Percentiles rank a stretch among this genome's conserved stretches.
phyloP scores from a whole-genome alignment of 2,329 filamentous ascomycete genomes.

The Aspergillus carbonarius region DNA sequence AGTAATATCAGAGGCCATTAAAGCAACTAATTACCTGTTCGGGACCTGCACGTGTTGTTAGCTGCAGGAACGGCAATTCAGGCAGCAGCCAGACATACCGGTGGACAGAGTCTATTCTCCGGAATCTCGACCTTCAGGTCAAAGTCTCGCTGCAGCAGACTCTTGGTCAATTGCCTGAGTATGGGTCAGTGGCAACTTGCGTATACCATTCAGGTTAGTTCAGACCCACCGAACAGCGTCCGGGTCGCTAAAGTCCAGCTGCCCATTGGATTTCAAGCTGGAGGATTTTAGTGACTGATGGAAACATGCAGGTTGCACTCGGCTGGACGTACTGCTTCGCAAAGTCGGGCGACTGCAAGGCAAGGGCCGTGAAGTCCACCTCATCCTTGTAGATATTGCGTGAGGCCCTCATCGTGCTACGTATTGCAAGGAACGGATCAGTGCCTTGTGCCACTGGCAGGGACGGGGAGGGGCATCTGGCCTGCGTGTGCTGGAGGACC shows the following conservation, averaged over 20 bases:
- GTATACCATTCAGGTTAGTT: background rate
- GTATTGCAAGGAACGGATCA: background rate
- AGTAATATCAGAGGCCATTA: background rate
- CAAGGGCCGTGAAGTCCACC: conserved; percentile 63
- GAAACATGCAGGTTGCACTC: conserved; percentile 41
- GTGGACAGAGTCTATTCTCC: conserved; percentile 78
- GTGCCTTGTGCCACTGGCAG: conserved; percentile 2
- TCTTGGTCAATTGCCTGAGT: conserved; percentile 67
- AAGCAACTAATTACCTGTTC: conserved; percentile 39
- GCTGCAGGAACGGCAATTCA: background rate
- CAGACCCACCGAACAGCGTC: conserved; percentile 64
- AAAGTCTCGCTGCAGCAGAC: conserved; percentile 75
- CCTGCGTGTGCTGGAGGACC: background rate
- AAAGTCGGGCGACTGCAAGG: conserved; percentile 59
- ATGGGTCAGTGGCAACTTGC: conserved; percentile 18
- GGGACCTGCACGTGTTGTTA: conserved; percentile 38
- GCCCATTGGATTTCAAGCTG: conserved; percentile 55
- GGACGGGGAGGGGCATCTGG: background rate
- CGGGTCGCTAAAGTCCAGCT: conserved; percentile 79
- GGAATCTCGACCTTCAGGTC: conserved; percentile 69
- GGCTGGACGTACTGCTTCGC: conserved; percentile 51
- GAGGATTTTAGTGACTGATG: conserved; percentile 1
- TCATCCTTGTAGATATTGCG: conserved; percentile 56
- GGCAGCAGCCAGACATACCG: conserved; percentile 52
- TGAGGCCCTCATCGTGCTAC: conserved; percentile 31